Base-by-base conservation (phyloP, 2,329 filamentous ascomycete species). In the Ploettnerulaceae sp. region DNA sequence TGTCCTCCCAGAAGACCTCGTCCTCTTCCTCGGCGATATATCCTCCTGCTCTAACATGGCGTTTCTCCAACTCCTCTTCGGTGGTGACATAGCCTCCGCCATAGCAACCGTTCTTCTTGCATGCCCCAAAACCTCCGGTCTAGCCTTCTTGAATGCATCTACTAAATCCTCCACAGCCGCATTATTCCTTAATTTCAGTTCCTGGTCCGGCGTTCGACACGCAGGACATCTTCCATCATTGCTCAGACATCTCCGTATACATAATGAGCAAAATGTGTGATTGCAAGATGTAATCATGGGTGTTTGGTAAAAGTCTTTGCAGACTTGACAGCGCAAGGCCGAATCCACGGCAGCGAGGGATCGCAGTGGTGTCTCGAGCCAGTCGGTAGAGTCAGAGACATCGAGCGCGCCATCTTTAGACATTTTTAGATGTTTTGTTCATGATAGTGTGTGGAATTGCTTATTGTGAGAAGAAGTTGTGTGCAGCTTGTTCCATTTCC, bases 191-290 rank as follows among this genome's bases (percentile, higher is more conserved):
- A 98, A 64, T 64, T 88, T 93, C 51, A 88, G 76, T 63, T 91
- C 89, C 64, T 96, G 89, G 56, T 95, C 88, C 1, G 72, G 67
- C 5, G 79, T 71, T 41, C 89, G 82, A 67, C 93, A 98, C 1
- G 88, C 73, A 0, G 93, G 93, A 59, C 93, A 98, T 66, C 86
- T 89, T 7, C 89, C 86, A 56, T 96, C 89, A 24, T 79, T 76
- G 2, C 84, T 83, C 1, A 98, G 75, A 51, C 86, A 89, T 53
- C 90, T 77, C 22, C 93, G 85, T 64, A 98, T 97, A 66, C 93
- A 98, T 44, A 95, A 71, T 5, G 91, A 96, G 73, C 93, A 98
- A 63, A 98, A 98, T 0, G 93, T 97, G 65, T 98, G 93, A 44
- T 81, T 86, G 69, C 93, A 98, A 1, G 87, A 86, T 1, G 93